These are phyloP conservation scores for Cyclotella sp. DNA, from an alignment of 108 stramenopile species.

Conservation along the genomic window DNA sequence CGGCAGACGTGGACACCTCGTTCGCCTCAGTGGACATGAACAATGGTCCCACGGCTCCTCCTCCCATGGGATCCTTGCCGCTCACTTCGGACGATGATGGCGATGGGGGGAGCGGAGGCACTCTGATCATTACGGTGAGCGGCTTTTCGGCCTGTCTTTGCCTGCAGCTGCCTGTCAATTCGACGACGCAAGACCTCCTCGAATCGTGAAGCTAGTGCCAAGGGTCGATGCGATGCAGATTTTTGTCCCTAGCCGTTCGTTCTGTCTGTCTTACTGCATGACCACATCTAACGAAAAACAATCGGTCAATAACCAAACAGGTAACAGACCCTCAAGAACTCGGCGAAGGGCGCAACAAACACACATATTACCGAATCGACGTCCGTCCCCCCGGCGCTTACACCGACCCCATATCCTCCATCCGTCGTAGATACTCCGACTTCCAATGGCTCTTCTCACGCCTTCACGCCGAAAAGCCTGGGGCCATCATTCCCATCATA, in stretches of 20 bases:
- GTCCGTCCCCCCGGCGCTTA: conserved; percentile 45
- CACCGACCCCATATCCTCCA: conserved; percentile 58
- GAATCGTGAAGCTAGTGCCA: too few species aligned
- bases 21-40: conserved; percentile 16
- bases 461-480: conserved; percentile 82
- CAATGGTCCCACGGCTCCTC: conserved; percentile 1
- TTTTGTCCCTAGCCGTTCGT: neutral
- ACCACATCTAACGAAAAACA: neutral
- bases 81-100: neutral
- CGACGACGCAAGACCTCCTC: too few species aligned
- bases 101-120: neutral
- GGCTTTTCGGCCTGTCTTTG: neutral
- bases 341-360: conserved; percentile 67
- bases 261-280: neutral
- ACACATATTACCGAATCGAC: conserved; percentile 70
- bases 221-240: neutral
- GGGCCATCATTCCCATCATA: conserved; percentile 91
- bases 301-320: conserved; percentile 7
- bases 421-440: conserved; percentile 90
- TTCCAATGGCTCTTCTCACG: conserved; percentile 93
- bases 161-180: neutral
- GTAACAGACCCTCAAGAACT: conserved; percentile 71
- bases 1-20: conserved; percentile 14
- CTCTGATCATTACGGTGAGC: conserved; percentile 4
- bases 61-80: conserved; percentile 13